Conservation (phyloP, 345 rosid species). For the Euphorbia pulcherrima region DNA sequence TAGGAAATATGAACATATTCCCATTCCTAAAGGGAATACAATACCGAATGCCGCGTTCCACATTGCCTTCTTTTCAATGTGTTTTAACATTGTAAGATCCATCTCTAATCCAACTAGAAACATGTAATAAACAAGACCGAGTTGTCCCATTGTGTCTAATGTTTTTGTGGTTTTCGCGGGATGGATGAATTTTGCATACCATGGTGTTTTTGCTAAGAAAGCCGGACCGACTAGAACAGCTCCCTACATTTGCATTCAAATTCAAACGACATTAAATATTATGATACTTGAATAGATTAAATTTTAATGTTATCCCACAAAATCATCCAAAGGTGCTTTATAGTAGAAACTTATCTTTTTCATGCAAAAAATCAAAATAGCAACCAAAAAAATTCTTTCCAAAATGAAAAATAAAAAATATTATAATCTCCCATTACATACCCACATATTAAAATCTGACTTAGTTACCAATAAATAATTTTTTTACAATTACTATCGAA, state of each 20-base stretch:
- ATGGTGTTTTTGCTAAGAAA: not conserved
- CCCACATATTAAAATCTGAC: too few species aligned
- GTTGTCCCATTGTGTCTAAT: slow-evolving; percentile 17
- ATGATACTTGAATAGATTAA: too few species aligned
- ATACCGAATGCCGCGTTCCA: slow-evolving; percentile 9
- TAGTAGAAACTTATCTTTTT: too few species aligned
- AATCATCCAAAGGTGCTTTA: too few species aligned
- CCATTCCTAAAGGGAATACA: slow-evolving; percentile 14
- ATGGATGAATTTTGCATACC: not conserved
- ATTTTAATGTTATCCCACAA: too few species aligned
- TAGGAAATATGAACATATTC: slow-evolving; percentile 4
- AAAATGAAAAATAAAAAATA: too few species aligned
- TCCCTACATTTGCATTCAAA: not conserved
- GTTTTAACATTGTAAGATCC: slow-evolving; percentile 18
- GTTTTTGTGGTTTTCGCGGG: slow-evolving; percentile 8
- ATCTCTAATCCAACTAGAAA: slow-evolving; percentile 38
- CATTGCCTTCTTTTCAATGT: slow-evolving; percentile 13
- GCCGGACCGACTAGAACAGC: slow-evolving; percentile 15
- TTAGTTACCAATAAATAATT: too few species aligned
- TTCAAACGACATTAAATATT: not conserved
- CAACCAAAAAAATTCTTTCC: too few species aligned
- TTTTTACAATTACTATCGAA: too few species aligned
- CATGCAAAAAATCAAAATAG: too few species aligned
- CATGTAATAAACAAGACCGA: slow-evolving; percentile 29
- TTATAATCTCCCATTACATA: too few species aligned